phyloP scores from a whole-genome alignment of 306 rosid genomes.

The Vigna mungo region DNA sequence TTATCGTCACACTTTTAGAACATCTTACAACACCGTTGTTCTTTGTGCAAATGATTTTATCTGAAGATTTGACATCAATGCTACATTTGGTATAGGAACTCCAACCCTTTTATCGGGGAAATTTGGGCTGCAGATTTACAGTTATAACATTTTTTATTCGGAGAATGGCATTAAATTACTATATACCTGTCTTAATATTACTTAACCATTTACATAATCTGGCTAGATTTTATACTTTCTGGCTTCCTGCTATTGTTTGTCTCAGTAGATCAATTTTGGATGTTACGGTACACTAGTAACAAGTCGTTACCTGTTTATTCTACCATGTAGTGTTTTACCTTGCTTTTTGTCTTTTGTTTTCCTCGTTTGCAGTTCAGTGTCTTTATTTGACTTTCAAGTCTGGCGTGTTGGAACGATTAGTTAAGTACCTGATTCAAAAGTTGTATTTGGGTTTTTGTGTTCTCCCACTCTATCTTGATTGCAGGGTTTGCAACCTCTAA shows the following conservation, averaged over 20 bases:
- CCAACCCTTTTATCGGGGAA: conserved; percentile 6
- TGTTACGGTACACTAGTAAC: conserved; percentile 4
- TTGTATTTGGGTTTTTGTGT: conserved; percentile 52
- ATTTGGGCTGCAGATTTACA: background rate
- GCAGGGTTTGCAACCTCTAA: conserved; percentile 62
- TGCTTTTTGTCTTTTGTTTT: conserved; percentile 11
- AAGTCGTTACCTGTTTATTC: background rate
- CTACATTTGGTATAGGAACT: conserved; percentile 13
- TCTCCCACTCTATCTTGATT: conserved; percentile 56
- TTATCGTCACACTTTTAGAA: conserved; percentile 2
- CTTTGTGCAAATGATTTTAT: background rate
- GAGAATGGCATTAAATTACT: conserved; percentile 20
- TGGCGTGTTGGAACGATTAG: conserved; percentile 17
- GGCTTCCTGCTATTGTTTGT: background rate
- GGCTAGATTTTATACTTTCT: conserved; percentile 5
- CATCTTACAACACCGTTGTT: background rate
- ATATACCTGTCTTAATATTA: background rate
- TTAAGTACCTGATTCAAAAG: conserved; percentile 47
- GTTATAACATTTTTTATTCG: conserved; percentile 2
- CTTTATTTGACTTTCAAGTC: conserved; percentile 31
- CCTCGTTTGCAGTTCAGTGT: conserved; percentile 23
- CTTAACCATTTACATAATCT: conserved; percentile 7
- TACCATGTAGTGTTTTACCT: conserved; percentile 13
- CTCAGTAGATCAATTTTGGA: conserved; percentile 29
- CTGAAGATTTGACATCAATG: conserved; percentile 17